Evolutionary conservation across 306 rosid genomes (phyloP).

Genomic region (Dalbergia oliveri): DNA sequence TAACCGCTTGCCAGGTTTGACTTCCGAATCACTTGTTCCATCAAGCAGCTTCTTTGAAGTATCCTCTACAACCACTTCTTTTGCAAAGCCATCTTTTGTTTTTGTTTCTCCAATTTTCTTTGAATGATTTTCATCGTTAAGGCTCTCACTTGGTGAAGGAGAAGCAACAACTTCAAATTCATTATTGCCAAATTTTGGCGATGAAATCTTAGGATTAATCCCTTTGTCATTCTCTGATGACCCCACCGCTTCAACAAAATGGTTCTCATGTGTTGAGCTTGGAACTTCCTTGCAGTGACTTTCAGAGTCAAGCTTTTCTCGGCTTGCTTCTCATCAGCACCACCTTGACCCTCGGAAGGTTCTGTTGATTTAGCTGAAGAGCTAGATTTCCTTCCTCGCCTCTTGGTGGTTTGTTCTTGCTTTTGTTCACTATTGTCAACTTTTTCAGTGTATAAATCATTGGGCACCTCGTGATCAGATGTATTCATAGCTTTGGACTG

Average conservation of each 20-base stretch:
- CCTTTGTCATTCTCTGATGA: constrained; percentile 63
- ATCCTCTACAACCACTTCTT: constrained; percentile 58
- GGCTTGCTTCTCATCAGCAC: constrained; percentile 49
- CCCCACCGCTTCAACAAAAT: constrained; percentile 56
- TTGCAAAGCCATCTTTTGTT: constrained; percentile 60
- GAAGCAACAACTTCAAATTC: constrained; percentile 58
- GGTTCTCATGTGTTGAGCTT: constrained; percentile 52
- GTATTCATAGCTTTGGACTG: constrained; percentile 44
- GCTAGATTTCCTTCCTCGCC: constrained; percentile 50
- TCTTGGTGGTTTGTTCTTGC: constrained; percentile 48
- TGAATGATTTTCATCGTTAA: constrained; percentile 59
- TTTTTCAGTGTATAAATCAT: constrained; percentile 55
- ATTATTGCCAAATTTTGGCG: constrained; percentile 58
- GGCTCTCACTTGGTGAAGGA: constrained; percentile 59
- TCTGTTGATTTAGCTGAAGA: constrained; percentile 46
- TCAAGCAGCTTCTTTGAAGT: constrained; percentile 61
- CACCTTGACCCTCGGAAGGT: constrained; percentile 49
- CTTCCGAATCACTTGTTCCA: constrained; percentile 68
- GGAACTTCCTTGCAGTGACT: constrained; percentile 56
- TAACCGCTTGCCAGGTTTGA: constrained; percentile 52
- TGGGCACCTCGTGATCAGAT: constrained; percentile 54
- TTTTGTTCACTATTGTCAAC: constrained; percentile 50
- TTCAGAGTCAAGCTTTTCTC: constrained; percentile 51
- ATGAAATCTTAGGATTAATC: constrained; percentile 54
- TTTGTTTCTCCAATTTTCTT: constrained; percentile 58